phyloP scores from a whole-genome alignment of 345 rosid genomes.

The Gynandropsis gynandra region DNA sequence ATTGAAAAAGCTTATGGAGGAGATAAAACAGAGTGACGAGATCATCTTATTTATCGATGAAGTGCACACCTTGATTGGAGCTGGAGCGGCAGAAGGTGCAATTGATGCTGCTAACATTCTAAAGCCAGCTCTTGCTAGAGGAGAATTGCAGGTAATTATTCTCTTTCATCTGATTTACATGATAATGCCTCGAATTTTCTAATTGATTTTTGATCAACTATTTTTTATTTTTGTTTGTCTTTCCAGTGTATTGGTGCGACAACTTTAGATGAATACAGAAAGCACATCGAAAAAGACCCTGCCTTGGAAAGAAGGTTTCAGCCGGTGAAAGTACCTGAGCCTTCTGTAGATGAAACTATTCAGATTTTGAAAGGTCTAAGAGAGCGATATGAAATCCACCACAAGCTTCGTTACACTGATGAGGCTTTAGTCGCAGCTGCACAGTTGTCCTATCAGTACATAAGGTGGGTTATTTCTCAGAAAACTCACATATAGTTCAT shows the following conservation, averaged over 20 bases:
- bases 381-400: conserved; percentile 53
- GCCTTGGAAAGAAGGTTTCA: conserved; percentile 97
- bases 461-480: conserved; percentile 25
- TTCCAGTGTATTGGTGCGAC: conserved; percentile 97
- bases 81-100: conserved; percentile 99
- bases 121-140: conserved; percentile 98
- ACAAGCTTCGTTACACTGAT: conserved; percentile 28
- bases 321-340: conserved; percentile 97
- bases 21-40: conserved; percentile 94
- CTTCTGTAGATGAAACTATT: conserved; percentile 88
- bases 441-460: conserved; percentile 37
- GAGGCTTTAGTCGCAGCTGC: conserved; percentile 40
- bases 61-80: conserved; percentile 95
- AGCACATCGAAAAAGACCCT: conserved; percentile 98
- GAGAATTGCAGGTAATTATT: conserved; percentile 85
- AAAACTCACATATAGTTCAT: not conserved
- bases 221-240: conserved; percentile 1
- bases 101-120: conserved; percentile 98
- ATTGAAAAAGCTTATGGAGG: conserved; percentile 97
- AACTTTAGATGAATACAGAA: conserved; percentile 87
- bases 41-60: conserved; percentile 95
- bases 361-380: conserved; percentile 55
- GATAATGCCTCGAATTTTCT: not conserved
- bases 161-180: conserved; percentile 7
- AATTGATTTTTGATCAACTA: not conserved